Percentiles rank a stretch among this genome's conserved stretches.
These are phyloP conservation scores for Hemisphaericaspora xylofermentans DNA, from an alignment of 1,139 yeast genomes.

Conservation along the genomic window DNA sequence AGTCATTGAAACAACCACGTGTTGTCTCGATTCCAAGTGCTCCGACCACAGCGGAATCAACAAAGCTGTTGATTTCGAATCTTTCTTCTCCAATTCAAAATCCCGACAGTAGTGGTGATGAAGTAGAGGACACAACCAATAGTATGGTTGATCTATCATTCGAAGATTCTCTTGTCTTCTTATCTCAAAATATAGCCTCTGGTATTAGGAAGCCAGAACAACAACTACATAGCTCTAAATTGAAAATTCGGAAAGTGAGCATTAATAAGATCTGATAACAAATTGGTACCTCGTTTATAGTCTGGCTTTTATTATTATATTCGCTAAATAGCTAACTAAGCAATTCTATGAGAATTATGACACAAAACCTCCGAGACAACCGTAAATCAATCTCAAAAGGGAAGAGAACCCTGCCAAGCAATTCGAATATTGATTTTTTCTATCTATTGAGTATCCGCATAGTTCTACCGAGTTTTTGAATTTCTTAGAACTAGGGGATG, in stretches of 20 bases:
- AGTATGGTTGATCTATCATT: conserved; percentile 15
- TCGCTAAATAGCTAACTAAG: background rate
- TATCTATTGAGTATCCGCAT: no score
- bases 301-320: background rate
- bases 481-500: no score
- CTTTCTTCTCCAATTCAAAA: background rate
- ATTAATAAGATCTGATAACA: background rate
- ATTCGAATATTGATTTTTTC: no score
- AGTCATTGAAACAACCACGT: background rate
- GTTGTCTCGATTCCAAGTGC: background rate
- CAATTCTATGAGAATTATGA: background rate
- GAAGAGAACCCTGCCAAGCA: no score
- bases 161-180: conserved; percentile 18
- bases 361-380: background rate
- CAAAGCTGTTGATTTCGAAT: background rate
- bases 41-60: background rate
- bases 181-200: conserved; percentile 14
- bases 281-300: background rate
- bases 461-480: no score
- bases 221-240: background rate
- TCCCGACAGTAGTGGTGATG: background rate
- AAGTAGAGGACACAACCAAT: conserved; percentile 4
- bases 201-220: background rate
- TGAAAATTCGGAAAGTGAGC: conserved; percentile 2
- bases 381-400: no score